Base-by-base conservation (phyloP, 2,329 filamentous ascomycete genomes). In the Pseudodiploospora longispora region DNA sequence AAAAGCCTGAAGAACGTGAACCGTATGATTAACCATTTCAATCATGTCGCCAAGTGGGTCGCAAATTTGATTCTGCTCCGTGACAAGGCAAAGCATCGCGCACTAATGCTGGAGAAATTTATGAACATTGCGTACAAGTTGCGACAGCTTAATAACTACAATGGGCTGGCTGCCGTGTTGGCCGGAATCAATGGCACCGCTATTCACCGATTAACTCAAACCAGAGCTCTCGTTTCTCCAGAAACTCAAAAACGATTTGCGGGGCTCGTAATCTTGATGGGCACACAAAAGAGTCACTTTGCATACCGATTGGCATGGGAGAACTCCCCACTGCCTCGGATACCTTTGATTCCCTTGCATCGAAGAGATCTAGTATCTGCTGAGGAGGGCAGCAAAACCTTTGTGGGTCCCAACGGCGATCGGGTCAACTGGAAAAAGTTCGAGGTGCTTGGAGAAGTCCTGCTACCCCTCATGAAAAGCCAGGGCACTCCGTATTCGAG, bases 381-480 rank as follows among this genome's bases (percentile, higher is more conserved):
- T 1, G 88, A 95, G 58, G 87, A 95, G 64, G 93, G 91, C 31
- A 96, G 93, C 63, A 80, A 80, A 57, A 97, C 93, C 0, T 91
- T 95, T 61, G 71, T 97, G 2, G 87, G 85, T 6, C 74, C 78
- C 2, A 75, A 80, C 48, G 79, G 74, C 51, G 79, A 87, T 50
- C 75, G 87, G 41, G 87, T 98, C 60, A 97, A 97, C 61, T 98
- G 93, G 93, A 89, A 85, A 65, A 98, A 98, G 61, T 98, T 97
- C 57, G 91, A 97, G 64, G 84, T 98, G 30, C 82, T 97, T 65
- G 90, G 90, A 6, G 91, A 97, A 55, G 86, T 96, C 5, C 76
- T 97, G 42, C 72, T 96, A 47, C 85, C 87, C 2, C 82, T 98
- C 43, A 94, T 96, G 76, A 85, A 83, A 65, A 95, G 91, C 57